Conservation (phyloP, 768 basidiomycete genomes). For the Multifurca ochricompacta region DNA sequence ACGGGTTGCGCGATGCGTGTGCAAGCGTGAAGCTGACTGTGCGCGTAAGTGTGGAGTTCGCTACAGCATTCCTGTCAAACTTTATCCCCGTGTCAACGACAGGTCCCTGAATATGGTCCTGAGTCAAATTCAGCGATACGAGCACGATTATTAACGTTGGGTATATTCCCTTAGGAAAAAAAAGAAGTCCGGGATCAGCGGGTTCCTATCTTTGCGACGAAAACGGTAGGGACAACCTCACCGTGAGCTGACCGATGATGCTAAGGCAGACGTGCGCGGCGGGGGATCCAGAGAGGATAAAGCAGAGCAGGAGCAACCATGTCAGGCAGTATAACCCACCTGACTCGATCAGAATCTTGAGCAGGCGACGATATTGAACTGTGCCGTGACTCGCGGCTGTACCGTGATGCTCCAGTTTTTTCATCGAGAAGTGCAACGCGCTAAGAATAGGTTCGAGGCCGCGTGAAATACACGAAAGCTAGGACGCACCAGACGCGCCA, state of each 20-base stretch:
- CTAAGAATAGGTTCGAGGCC: not conserved
- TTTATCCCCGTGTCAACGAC: not conserved
- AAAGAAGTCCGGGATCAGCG: not conserved
- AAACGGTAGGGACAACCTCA: not conserved
- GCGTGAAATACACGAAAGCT: not conserved
- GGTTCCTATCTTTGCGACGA: not conserved
- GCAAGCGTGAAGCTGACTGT: not conserved
- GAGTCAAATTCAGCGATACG: slow-evolving; percentile 22
- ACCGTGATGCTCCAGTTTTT: not conserved
- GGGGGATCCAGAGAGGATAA: not conserved
- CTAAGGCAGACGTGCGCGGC: not conserved
- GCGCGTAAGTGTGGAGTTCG: not conserved
- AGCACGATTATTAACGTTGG: slow-evolving; percentile 23
- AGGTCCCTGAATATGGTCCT: not conserved
- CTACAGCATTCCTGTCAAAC: not conserved
- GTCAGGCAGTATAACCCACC: slow-evolving; percentile 18
- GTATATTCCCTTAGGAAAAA: slow-evolving; percentile 12
- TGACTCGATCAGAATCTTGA: slow-evolving; percentile 16
- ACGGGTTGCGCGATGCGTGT: not conserved
- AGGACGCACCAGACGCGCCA: slow-evolving; percentile 3
- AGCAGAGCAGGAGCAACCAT: slow-evolving; percentile 9
- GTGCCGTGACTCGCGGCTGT: not conserved
- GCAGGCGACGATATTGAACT: slow-evolving; percentile 1
- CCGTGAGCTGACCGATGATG: slow-evolving; percentile 9
- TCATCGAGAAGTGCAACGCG: not conserved